Base-by-base conservation (phyloP, 2,329 filamentous ascomycete genomes). In the Cladosporium sp. region DNA sequence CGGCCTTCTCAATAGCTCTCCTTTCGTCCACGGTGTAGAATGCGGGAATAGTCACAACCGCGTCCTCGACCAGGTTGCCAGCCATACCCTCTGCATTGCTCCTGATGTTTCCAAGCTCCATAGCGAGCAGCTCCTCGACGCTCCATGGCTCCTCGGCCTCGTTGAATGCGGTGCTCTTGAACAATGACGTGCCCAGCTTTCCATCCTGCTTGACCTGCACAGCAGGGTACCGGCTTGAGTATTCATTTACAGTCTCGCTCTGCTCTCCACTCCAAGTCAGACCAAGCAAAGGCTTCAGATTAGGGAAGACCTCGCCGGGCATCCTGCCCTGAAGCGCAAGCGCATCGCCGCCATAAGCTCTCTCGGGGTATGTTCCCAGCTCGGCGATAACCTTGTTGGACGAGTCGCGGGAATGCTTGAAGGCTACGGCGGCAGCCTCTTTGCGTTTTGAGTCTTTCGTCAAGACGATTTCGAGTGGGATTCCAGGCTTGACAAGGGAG, bases 371-470 rank as follows among this genome's bases (percentile, higher is more conserved):
- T 6, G 59, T 64, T 17, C 69, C 71, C 6, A 63, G 56, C 24
- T 73, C 70, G 78, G 75, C 61, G 73, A 74, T 54, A 83, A 86
- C 64, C 79, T 78, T 68, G 83, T 82, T 65, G 37, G 65, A 64
- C 59, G 84, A 79, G 56, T 82, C 83, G 67, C 82, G 78, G n/a
- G 84, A 81, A 36, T 92, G 91, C 77, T 99, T 97, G 78, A 99
- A 97, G 42, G 91, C 89, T 65, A 99, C 86, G 40, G 91, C 92
- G 1, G 92, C 90, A 22, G 83, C 84, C 74, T 99, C 94, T 80
- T 99, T 99, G 70, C 94, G 88, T 74, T 96, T 90, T 28, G 94
- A 97, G 77, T 99, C 94, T 73, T 97, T 99, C 28, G 92, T 97
- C 57, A 97, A 83, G 73, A 99, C 93, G 64, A 99, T 97, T 65